Percentiles rank a stretch among this genome's conserved stretches.
These are phyloP conservation scores for Dactylellina cionopaga DNA, from an alignment of 2,329 filamentous ascomycete species.

Conservation along the genomic window DNA sequence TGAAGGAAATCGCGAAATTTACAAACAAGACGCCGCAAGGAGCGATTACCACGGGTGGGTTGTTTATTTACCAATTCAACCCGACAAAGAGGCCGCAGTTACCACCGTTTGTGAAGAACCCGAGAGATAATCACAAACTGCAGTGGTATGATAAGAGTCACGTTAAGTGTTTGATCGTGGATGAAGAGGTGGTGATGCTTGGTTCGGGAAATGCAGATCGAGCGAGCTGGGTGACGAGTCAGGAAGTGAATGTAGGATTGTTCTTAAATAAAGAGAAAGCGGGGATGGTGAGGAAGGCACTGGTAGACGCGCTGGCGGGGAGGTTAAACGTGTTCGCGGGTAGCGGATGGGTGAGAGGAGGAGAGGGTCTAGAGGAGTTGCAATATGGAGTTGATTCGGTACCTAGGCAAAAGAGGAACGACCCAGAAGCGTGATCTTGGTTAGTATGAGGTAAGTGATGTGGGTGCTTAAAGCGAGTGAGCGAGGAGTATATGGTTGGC, in stretches of 20 bases:
- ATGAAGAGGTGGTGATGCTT: conserved; percentile 73
- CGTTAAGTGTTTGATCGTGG: conserved; percentile 79
- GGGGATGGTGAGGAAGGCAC: conserved; percentile 56
- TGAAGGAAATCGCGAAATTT: conserved; percentile 66
- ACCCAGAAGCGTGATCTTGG: conserved; percentile 7
- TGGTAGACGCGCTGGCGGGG: conserved; percentile 49
- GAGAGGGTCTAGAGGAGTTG: conserved; percentile 18
- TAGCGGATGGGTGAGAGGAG: conserved; percentile 38
- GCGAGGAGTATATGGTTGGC: conserved; percentile 1
- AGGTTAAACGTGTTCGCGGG: conserved; percentile 46
- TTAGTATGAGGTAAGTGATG: neutral
- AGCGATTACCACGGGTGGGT: conserved; percentile 58
- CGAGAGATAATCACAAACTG: conserved; percentile 32
- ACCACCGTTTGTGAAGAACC: conserved; percentile 35
- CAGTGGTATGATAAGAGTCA: conserved; percentile 75
- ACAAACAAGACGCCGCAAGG: conserved; percentile 33
- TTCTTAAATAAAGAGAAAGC: conserved; percentile 62
- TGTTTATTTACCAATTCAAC: conserved; percentile 66
- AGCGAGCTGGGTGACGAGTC: conserved; percentile 86
- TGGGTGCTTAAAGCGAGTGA: neutral
- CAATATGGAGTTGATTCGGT: conserved; percentile 30
- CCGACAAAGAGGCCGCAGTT: conserved; percentile 27
- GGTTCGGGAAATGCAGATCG: conserved; percentile 87
- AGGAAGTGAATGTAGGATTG: conserved; percentile 77
- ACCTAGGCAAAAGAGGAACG: conserved; percentile 27